phyloP scores from a whole-genome alignment of 2,329 filamentous ascomycete species.

The Penicillium vulpinum region DNA sequence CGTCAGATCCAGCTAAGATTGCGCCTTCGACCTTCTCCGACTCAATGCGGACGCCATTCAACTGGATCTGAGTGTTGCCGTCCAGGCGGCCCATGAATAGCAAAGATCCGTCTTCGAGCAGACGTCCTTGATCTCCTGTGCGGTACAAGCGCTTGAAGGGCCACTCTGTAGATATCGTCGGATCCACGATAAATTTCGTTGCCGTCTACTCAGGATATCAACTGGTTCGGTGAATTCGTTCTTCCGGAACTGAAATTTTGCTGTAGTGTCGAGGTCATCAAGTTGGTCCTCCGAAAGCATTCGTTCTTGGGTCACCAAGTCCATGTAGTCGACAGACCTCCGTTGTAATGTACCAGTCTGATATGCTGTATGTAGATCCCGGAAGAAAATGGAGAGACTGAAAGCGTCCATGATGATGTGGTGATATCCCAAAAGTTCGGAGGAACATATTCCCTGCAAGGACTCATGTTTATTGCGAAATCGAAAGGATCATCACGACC shows the following conservation, averaged over 20 bases:
- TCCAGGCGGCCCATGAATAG: conserved; percentile 27
- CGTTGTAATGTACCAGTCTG: too few relatives aligned
- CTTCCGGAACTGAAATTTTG: too few relatives aligned
- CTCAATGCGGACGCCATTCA: conserved; percentile 43
- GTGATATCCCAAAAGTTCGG: conserved; percentile 5
- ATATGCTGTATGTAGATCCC: conserved; percentile 4
- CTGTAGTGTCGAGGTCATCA: too few relatives aligned
- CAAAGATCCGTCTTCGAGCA: conserved; percentile 28
- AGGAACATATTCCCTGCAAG: too few relatives aligned
- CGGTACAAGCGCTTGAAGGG: conserved; percentile 21
- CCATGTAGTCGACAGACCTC: too few relatives aligned
- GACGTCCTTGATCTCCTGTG: conserved; percentile 32
- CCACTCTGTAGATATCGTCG: conserved; percentile 18
- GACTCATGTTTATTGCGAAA: too few relatives aligned
- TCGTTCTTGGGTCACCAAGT: too few relatives aligned
- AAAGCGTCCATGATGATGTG: conserved; percentile 20
- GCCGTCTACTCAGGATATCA: too few relatives aligned
- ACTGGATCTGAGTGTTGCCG: conserved; percentile 28
- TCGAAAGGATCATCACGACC: too few relatives aligned
- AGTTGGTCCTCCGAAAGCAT: too few relatives aligned
- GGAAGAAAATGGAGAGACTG: conserved; percentile 6
- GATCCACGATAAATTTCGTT: not conserved
- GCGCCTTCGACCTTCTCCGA: conserved; percentile 45
- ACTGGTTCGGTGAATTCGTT: too few relatives aligned
- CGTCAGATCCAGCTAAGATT: conserved; percentile 27